These are phyloP conservation scores for Jimgerdemannia lactiflua DNA, from an alignment of 192 early-diverging fungal genomes.

Conservation along the genomic window DNA sequence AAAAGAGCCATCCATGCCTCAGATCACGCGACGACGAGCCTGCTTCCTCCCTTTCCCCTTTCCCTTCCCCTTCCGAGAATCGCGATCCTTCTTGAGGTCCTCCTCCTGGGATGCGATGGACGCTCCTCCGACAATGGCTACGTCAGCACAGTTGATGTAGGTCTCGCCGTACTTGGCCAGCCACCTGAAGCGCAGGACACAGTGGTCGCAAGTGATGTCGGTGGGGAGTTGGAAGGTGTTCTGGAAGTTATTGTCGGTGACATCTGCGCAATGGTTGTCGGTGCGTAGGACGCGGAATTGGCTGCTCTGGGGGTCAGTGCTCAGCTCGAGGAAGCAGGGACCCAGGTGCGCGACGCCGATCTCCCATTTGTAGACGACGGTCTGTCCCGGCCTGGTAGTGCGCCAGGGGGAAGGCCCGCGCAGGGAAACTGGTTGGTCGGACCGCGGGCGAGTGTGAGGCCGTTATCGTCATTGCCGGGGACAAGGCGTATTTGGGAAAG, in stretches of 20 bases:
- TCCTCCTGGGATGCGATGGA: too few species aligned
- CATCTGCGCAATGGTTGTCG: constrained; percentile 7
- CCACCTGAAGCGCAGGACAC: constrained; percentile 14
- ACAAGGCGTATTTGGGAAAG: background rate
- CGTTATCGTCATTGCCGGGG: constrained; percentile 3
- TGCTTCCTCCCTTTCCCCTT: too few species aligned
- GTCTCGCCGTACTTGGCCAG: constrained; percentile 3
- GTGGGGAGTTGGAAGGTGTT: constrained; percentile 4
- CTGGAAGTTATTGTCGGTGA: background rate
- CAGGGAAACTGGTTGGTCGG: constrained; percentile 12
- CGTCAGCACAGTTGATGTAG: constrained; percentile 18
- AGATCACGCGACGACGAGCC: too few species aligned
- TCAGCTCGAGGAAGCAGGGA: constrained; percentile 12
- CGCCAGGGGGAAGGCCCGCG: background rate
- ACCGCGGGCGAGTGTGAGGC: background rate
- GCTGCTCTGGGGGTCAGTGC: constrained; percentile 6
- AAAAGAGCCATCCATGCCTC: too few species aligned
- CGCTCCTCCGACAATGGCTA: background rate
- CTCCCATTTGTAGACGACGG: constrained; percentile 9
- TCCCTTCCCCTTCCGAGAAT: too few species aligned
- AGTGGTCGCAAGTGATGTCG: constrained; percentile 8
- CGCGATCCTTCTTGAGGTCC: background rate
- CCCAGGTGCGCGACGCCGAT: constrained; percentile 6
- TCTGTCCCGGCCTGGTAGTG: constrained; percentile 1
- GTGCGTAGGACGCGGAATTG: constrained; percentile 7